Conservation (phyloP, 2,329 filamentous ascomycete species). For the Ciborinia camelliae region DNA sequence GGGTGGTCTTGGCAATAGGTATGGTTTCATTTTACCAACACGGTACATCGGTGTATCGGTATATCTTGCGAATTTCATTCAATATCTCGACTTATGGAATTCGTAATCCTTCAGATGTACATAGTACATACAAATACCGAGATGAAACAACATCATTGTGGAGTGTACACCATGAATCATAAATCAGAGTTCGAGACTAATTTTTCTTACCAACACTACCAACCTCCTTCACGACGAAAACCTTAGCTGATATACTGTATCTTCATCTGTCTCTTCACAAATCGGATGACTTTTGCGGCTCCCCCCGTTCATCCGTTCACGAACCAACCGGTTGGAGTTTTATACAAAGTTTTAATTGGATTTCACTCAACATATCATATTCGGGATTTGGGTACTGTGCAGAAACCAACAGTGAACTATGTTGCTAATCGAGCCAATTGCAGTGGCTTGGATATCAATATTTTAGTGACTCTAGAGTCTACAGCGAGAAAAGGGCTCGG, state of each 20-base stretch:
- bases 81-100: neutral
- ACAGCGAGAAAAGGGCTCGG: no score
- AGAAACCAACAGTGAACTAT: no score
- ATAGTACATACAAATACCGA: neutral
- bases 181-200: neutral
- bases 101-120: neutral
- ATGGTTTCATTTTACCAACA: neutral
- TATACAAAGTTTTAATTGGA: neutral
- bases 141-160: neutral
- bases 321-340: no score
- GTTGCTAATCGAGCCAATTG: no score
- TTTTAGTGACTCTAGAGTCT: no score
- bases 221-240: neutral
- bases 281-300: neutral
- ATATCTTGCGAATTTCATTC: neutral
- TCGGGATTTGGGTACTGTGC: no score
- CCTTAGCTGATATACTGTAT: neutral
- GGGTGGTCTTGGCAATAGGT: neutral
- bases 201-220: constrained; percentile 1
- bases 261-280: neutral
- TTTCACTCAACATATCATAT: neutral
- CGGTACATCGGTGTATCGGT: neutral
- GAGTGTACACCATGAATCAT: no score
- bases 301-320: neutral
- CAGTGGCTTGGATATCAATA: no score